Base-by-base conservation (phyloP, 192 early-diverging fungal species). In the Backusella liffmaniae region DNA sequence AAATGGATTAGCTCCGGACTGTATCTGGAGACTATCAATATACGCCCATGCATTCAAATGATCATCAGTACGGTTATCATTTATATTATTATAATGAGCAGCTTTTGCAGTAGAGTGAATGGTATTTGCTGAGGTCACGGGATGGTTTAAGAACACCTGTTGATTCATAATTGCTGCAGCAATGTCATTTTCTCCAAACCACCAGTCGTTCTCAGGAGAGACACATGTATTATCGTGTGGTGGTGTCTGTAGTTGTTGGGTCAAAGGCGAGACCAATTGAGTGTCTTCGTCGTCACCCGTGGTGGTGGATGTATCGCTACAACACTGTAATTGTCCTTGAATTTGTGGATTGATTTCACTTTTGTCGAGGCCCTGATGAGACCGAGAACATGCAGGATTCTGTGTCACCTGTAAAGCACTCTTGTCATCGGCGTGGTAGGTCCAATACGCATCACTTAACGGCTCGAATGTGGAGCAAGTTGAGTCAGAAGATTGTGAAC, bases 21-120 rank as follows among this genome's bases (percentile, higher is more conserved):
- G 12, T 39, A 71, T 71, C 39, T 71, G 36, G 42, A 71, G 70
- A 46, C 70, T 71, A 30, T 71, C 70, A 71, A 49, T 71, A 71
- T 71, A 71, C 21, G 44, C 70, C 44, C 39, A 49, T 49, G 70
- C 70, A 71, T 71, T 23, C 26, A 71, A 49, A 41, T 36, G 70
- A 71, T 71, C 35, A 35, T 36, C 32, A 29, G 8, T 67, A 36
- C 18, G 66, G 35, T 18, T 36, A 35, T 67, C 15, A 67, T 35
- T 67, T 18, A 67, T 36, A 32, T 67, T 67, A 67, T 13, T 36
- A 36, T n/a, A 67, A 67, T 67, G 34, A 36, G 26, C 29, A 62
- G 1, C 16, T 35, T 32, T 35, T 32, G 18, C 32, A 35, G 66
- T 67, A 67, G 29, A 67, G 7, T 36, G 32, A 67, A 35, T 67